Percentiles rank a stretch among this genome's conserved stretches.
Evolutionary conservation across 78 protist species (phyloP).

Genomic region (Chrysochromulina parva): DNA sequence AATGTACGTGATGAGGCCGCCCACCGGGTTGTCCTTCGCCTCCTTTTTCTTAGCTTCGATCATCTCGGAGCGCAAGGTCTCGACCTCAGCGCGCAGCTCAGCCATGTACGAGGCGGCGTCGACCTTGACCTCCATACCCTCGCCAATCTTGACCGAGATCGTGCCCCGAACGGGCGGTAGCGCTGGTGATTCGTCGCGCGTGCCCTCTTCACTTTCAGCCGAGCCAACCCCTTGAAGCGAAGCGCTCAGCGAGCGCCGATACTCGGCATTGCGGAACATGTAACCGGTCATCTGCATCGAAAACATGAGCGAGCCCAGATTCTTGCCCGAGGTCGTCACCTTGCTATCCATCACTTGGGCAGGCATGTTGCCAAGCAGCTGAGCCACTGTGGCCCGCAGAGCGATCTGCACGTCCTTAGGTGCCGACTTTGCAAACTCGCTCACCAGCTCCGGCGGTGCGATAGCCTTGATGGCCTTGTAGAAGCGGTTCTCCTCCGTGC

Average conservation of each 20-base stretch:
- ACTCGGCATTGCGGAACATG: conserved; percentile 1
- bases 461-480: not conserved
- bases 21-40: not conserved
- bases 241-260: not conserved
- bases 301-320: not conserved
- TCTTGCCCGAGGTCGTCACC: not conserved
- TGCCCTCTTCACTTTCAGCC: not conserved
- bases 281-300: conserved; percentile 18
- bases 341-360: not conserved
- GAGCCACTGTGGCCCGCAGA: not conserved
- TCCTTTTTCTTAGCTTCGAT: no score
- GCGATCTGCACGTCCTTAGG: not conserved
- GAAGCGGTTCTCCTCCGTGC: not conserved
- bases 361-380: not conserved
- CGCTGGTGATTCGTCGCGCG: not conserved
- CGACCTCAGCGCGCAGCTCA: not conserved
- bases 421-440: not conserved
- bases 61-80: not conserved
- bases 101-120: not conserved
- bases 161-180: not conserved
- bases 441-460: not conserved
- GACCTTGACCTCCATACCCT: not conserved
- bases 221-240: not conserved
- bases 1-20: not conserved
- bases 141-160: not conserved